These are phyloP conservation scores for Mycena metata DNA, from an alignment of 768 basidiomycete species.

Conservation along the genomic window DNA sequence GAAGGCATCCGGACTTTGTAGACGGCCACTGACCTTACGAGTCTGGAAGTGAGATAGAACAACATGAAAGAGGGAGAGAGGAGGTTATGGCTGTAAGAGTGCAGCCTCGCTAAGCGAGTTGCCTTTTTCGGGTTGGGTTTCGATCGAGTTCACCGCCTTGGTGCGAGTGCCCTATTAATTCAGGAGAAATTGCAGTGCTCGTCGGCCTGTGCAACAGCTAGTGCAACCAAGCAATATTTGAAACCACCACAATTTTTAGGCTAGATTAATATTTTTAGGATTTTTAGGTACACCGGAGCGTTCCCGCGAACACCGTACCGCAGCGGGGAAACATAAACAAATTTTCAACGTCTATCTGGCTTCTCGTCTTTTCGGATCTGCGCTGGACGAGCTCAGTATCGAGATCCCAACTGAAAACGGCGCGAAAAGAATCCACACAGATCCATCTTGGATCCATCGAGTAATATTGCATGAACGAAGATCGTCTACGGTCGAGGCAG, in stretches of 20 bases:
- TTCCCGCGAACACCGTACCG: no score
- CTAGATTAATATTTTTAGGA: no score
- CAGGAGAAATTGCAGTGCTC: no score
- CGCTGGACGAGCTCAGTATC: neutral
- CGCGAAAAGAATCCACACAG: neutral
- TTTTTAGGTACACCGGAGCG: no score
- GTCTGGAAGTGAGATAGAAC: constrained; percentile 63
- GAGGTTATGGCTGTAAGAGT: neutral
- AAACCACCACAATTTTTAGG: no score
- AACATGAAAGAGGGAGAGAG: constrained; percentile 51
- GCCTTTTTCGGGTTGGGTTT: neutral
- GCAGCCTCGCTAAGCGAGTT: constrained; percentile 23
- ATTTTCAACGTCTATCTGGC: neutral
- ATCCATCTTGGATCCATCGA: neutral
- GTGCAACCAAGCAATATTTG: no score
- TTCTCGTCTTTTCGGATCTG: neutral
- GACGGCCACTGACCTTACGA: constrained; percentile 56
- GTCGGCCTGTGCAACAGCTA: no score
- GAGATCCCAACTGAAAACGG: neutral
- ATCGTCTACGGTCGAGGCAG: neutral
- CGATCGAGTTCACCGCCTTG: neutral
- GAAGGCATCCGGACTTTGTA: constrained; percentile 4
- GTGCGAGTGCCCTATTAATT: no score
- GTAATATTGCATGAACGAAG: neutral
- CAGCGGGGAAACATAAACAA: neutral